These are phyloP conservation scores for Primulina huaijiensis DNA, from an alignment of 257 asterid genomes.

Conservation along the genomic window DNA sequence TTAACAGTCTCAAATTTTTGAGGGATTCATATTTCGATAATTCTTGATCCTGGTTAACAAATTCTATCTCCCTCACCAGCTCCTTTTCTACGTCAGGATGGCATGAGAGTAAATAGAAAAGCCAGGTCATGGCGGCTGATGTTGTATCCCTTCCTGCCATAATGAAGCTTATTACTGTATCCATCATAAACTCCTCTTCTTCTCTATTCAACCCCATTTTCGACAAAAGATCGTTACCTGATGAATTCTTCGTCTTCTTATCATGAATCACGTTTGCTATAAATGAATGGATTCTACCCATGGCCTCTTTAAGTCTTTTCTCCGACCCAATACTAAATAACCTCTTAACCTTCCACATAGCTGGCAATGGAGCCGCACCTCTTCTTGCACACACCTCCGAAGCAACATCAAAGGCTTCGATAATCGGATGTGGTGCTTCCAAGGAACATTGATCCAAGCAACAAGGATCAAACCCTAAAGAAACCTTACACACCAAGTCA, in stretches of 20 bases:
- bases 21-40: conserved; percentile 24
- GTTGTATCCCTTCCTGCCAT: conserved; percentile 74
- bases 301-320: conserved; percentile 39
- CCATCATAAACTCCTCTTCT: conserved; percentile 40
- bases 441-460: conserved; percentile 33
- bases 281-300: conserved; percentile 39
- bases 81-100: conserved; percentile 38
- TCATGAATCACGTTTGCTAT: conserved; percentile 31
- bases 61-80: conserved; percentile 35
- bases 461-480: conserved; percentile 59
- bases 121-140: conserved; percentile 75
- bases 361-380: conserved; percentile 43
- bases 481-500: conserved; percentile 51
- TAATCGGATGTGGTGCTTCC: conserved; percentile 31
- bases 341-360: conserved; percentile 53
- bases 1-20: conserved; percentile 37
- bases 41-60: conserved; percentile 1
- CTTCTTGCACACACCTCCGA: conserved; percentile 56
- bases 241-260: conserved; percentile 17
- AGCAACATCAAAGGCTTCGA: conserved; percentile 57
- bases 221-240: conserved; percentile 35
- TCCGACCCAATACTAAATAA: conserved; percentile 45
- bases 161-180: conserved; percentile 56
- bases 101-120: conserved; percentile 45
- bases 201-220: conserved; percentile 37